These are phyloP conservation scores for Nymphaea thermarum DNA, from an alignment of 164 flowering plant species.

Conservation along the genomic window DNA sequence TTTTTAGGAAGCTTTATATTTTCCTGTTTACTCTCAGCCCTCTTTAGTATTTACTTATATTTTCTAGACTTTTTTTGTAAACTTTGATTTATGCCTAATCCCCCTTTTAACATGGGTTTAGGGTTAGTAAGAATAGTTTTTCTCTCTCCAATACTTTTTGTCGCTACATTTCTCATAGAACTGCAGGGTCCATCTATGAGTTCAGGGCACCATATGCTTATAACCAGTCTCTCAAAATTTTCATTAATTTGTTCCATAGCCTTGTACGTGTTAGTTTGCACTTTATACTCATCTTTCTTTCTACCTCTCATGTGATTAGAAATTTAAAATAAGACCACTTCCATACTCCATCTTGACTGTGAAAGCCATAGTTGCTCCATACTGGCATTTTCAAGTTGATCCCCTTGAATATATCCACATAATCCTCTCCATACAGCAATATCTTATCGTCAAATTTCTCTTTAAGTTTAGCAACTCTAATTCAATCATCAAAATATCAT, in stretches of 20 bases:
- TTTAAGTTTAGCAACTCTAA: conserved; percentile 22
- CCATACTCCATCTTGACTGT: conserved; percentile 36
- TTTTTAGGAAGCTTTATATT: too few relatives aligned
- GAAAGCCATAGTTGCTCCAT: conserved; percentile 42
- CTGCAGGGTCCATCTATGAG: conserved; percentile 39
- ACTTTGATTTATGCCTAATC: too few relatives aligned
- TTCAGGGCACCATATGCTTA: conserved; percentile 35
- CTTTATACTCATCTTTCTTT: conserved; percentile 46
- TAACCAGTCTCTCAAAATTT: conserved; percentile 29
- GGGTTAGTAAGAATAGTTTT: too few relatives aligned
- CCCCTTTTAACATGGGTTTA: too few relatives aligned
- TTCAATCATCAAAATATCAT: conserved; percentile 38
- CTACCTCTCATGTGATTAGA: conserved; percentile 56
- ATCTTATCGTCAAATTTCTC: conserved; percentile 23
- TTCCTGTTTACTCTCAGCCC: too few relatives aligned
- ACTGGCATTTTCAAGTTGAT: conserved; percentile 45
- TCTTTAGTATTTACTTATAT: too few relatives aligned
- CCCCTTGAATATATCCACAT: conserved; percentile 62
- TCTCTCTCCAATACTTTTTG: too few relatives aligned
- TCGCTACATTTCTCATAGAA: too few relatives aligned
- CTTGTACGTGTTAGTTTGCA: conserved; percentile 35
- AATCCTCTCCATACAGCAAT: conserved; percentile 53
- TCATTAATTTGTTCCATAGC: conserved; percentile 34
- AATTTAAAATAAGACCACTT: conserved; percentile 45
- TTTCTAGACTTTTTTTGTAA: too few relatives aligned